phyloP scores from a whole-genome alignment of 352 stramenopile species.

The Globisporangium cederbergense region DNA sequence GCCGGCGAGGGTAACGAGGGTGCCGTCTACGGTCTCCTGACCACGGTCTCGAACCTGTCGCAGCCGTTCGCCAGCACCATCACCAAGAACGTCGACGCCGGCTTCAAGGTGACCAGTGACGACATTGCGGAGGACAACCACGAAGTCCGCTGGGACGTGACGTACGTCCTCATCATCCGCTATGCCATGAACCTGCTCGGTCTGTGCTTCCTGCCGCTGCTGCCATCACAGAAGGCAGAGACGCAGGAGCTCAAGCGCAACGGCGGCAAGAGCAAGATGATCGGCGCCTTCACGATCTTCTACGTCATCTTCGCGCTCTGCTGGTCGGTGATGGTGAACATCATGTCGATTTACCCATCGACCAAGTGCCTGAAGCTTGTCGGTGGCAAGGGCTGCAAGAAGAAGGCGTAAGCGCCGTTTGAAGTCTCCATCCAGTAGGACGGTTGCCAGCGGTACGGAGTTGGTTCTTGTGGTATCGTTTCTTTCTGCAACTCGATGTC shows the following conservation, averaged over 20 bases:
- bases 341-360: conserved; percentile 9
- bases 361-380: conserved; percentile 1
- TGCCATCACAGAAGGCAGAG: neutral
- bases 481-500: too few species aligned
- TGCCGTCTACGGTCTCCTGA: too few species aligned
- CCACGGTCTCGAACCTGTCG: too few species aligned
- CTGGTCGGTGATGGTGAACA: conserved; percentile 18
- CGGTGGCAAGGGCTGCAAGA: neutral
- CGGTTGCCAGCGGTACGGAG: too few species aligned
- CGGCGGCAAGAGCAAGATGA: too few species aligned
- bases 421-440: too few species aligned
- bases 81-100: neutral
- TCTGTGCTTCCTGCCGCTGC: neutral
- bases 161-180: neutral
- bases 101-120: too few species aligned
- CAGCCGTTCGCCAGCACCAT: too few species aligned
- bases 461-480: too few species aligned
- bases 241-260: neutral
- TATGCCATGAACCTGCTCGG: neutral
- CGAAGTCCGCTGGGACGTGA: neutral
- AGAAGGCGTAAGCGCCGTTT: neutral
- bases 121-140: neutral
- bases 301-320: too few species aligned
- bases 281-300: too few species aligned
- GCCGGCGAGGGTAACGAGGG: too few species aligned